Percentiles rank a stretch among this genome's conserved stretches.
Conservation (phyloP, 2,329 filamentous ascomycete species). For the Pyricularia sp. region DNA sequence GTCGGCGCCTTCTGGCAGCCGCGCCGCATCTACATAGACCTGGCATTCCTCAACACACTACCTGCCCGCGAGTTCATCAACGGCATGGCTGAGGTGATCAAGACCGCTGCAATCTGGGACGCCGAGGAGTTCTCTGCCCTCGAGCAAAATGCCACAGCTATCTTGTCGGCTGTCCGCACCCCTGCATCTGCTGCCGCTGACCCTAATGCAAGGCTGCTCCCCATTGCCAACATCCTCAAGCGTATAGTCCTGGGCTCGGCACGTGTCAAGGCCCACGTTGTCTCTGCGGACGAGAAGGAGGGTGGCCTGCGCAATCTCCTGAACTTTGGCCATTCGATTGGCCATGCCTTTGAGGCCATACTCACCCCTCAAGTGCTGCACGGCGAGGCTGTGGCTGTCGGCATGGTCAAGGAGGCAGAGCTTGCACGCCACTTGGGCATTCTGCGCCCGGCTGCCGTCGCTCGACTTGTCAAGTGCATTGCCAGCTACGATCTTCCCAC, state of each 20-base stretch:
- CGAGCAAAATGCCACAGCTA: conserved; percentile 69
- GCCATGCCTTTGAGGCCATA: conserved; percentile 92
- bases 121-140: conserved; percentile 77
- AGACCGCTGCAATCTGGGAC: conserved; percentile 95
- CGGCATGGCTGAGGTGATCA: conserved; percentile 96
- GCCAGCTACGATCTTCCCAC: conserved; percentile 88
- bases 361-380: conserved; percentile 92
- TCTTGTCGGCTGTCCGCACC: conserved; percentile 61
- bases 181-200: conserved; percentile 16
- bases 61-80: conserved; percentile 93
- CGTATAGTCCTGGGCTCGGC: conserved; percentile 82
- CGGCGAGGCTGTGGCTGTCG: conserved; percentile 91
- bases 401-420: conserved; percentile 97
- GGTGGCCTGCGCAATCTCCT: conserved; percentile 87
- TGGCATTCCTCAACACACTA: conserved; percentile 83
- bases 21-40: conserved; percentile 84
- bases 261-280: conserved; percentile 88
- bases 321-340: conserved; percentile 97
- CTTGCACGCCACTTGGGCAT: conserved; percentile 82
- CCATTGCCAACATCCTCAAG: conserved; percentile 63
- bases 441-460: conserved; percentile 76
- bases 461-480: conserved; percentile 85
- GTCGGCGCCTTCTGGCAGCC: conserved; percentile 97
- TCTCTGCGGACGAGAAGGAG: conserved; percentile 89
- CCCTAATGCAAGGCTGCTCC: conserved; percentile 49